phyloP scores from a whole-genome alignment of 176 grass and related monocot genomes.

The Secale cereale region DNA sequence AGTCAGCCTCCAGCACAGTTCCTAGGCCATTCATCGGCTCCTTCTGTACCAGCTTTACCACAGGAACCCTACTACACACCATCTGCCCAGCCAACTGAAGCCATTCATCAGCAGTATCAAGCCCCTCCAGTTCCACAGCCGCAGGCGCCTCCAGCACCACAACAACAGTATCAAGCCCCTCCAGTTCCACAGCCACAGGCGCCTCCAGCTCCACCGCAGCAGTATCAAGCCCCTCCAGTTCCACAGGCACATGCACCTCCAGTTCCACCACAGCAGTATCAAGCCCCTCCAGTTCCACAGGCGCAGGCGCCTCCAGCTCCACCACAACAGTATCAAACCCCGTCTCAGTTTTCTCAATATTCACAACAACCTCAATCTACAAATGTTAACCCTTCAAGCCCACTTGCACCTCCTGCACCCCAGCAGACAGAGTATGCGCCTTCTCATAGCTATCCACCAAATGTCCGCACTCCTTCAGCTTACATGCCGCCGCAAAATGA shows the following conservation, averaged over 20 bases:
- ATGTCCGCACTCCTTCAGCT: slow-evolving; percentile 41
- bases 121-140: slow-evolving; percentile 40
- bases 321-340: slow-evolving; percentile 41
- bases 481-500: slow-evolving; percentile 53
- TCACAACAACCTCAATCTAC: slow-evolving; percentile 36
- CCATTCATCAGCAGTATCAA: slow-evolving; percentile 61
- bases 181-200: slow-evolving; percentile 38
- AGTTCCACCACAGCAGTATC: slow-evolving; percentile 48
- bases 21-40: slow-evolving; percentile 24
- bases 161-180: slow-evolving; percentile 54
- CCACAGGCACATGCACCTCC: slow-evolving; percentile 38
- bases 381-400: slow-evolving; percentile 38
- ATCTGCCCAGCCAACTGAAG: slow-evolving; percentile 44
- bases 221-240: slow-evolving; percentile 46
- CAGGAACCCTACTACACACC: slow-evolving; percentile 48
- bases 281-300: slow-evolving; percentile 41
- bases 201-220: slow-evolving; percentile 36
- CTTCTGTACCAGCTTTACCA: slow-evolving; percentile 32
- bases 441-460: slow-evolving; percentile 54
- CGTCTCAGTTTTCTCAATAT: slow-evolving; percentile 54
- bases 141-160: slow-evolving; percentile 33
- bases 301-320: slow-evolving; percentile 40
- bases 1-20: slow-evolving; percentile 45
- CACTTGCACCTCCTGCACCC: slow-evolving; percentile 30
- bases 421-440: slow-evolving; percentile 60